Evolutionary conservation across 441 rosid species (phyloP).

Genomic region (Pelargonium citronellum): DNA sequence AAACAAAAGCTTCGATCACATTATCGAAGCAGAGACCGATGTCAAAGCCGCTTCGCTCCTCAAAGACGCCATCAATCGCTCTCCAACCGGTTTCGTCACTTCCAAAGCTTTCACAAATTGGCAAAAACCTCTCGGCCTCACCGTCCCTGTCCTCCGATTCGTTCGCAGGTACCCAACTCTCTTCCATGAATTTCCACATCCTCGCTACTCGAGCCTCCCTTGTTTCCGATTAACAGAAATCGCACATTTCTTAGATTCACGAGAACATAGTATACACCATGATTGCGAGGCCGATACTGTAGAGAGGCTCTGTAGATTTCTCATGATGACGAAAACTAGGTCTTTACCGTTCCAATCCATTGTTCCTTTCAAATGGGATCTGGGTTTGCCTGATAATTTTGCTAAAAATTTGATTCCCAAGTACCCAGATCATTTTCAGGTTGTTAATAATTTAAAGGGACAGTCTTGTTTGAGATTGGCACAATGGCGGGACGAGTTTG

Average conservation of each 20-base stretch:
- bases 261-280: constrained; percentile 63
- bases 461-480: constrained; percentile 49
- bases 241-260: constrained; percentile 69
- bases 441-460: constrained; percentile 54
- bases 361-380: constrained; percentile 78
- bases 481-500: constrained; percentile 57
- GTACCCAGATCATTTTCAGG: constrained; percentile 53
- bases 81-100: constrained; percentile 78
- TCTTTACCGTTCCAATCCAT: constrained; percentile 60
- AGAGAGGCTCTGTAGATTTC: constrained; percentile 71
- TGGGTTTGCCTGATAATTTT: constrained; percentile 75
- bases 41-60: constrained; percentile 85
- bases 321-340: constrained; percentile 82
- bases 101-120: constrained; percentile 80
- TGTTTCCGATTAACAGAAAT: constrained; percentile 83
- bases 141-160: constrained; percentile 88
- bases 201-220: constrained; percentile 69
- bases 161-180: constrained; percentile 92
- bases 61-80: constrained; percentile 85
- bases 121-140: constrained; percentile 92
- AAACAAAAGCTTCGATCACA: constrained; percentile 71
- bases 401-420: constrained; percentile 57
- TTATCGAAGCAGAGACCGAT: constrained; percentile 80
- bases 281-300: constrained; percentile 55
- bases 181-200: constrained; percentile 81